phyloP scores from a whole-genome alignment of 345 rosid species.

The Garcia nutans region DNA sequence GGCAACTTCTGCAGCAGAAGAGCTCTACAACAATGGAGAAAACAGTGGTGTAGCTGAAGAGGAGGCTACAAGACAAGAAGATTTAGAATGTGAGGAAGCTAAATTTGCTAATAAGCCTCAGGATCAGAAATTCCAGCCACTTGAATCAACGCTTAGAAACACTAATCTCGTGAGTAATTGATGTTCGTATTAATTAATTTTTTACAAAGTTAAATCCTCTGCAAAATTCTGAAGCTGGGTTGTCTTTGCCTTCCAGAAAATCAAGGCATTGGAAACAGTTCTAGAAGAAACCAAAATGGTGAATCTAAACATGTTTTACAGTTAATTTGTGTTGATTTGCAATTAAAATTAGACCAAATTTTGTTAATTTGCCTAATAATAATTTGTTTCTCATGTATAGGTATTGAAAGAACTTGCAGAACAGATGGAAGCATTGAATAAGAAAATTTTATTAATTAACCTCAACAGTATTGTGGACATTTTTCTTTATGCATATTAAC shows the following conservation, averaged over 20 bases:
- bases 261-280: constrained; percentile 46
- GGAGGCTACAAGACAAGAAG: constrained; percentile 17
- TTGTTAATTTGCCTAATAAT: neutral
- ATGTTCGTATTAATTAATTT: neutral
- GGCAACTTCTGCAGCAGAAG: constrained; percentile 39
- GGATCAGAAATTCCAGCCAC: constrained; percentile 31
- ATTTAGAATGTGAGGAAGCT: neutral
- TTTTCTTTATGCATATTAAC: too few species aligned
- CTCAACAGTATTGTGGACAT: neutral
- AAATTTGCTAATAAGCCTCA: constrained; percentile 7
- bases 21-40: constrained; percentile 21
- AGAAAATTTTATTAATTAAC: neutral
- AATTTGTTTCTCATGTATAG: constrained; percentile 20
- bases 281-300: constrained; percentile 43
- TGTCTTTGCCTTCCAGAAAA: constrained; percentile 14
- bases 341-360: neutral
- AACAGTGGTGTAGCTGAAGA: constrained; percentile 20
- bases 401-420: constrained; percentile 37
- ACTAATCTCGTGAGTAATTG: constrained; percentile 13
- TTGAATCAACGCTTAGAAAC: constrained; percentile 38
- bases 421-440: constrained; percentile 31
- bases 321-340: neutral
- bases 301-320: constrained; percentile 11
- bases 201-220: neutral
- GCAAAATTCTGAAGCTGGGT: neutral